A percentile compares a stretch with the other conserved stretches of the same genome.
These are phyloP conservation scores for Melastoma malabathricum DNA, from an alignment of 345 rosid species.

Conservation along the genomic window DNA sequence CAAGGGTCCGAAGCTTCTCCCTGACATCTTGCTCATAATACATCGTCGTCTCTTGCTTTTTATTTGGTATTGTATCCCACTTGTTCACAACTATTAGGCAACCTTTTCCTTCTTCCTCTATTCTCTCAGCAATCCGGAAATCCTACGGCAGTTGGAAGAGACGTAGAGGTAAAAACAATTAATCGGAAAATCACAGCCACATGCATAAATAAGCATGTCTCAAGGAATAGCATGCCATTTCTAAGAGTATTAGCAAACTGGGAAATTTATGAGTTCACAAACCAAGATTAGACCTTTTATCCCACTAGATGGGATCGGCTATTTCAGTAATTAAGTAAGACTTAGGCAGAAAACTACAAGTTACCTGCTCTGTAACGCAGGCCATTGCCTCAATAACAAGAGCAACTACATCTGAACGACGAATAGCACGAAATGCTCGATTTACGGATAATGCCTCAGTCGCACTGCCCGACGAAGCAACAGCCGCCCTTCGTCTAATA, in stretches of 20 bases:
- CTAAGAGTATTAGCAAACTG: too few species aligned
- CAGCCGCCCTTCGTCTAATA: conserved; percentile 77
- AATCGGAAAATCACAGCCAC: too few species aligned
- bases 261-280: too few species aligned
- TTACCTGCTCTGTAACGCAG: conserved; percentile 92
- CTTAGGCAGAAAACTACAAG: background rate
- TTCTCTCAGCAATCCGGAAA: conserved; percentile 81
- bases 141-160: conserved; percentile 33
- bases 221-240: too few species aligned
- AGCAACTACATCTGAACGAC: conserved; percentile 92
- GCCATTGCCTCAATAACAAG: conserved; percentile 96
- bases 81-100: conserved; percentile 93
- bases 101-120: conserved; percentile 89
- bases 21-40: conserved; percentile 83
- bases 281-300: too few species aligned
- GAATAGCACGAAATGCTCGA: conserved; percentile 85
- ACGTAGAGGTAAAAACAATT: too few species aligned
- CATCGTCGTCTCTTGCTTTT: conserved; percentile 64
- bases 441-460: conserved; percentile 91
- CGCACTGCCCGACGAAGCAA: conserved; percentile 80
- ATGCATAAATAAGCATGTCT: too few species aligned
- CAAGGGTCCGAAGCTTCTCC: conserved; percentile 74
- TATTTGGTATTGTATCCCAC: conserved; percentile 95
- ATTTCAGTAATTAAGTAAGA: too few species aligned
- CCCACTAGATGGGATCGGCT: too few species aligned